Evolutionary conservation across 73 alveolate species (phyloP).

Genomic region (Stentor coeruleus): DNA sequence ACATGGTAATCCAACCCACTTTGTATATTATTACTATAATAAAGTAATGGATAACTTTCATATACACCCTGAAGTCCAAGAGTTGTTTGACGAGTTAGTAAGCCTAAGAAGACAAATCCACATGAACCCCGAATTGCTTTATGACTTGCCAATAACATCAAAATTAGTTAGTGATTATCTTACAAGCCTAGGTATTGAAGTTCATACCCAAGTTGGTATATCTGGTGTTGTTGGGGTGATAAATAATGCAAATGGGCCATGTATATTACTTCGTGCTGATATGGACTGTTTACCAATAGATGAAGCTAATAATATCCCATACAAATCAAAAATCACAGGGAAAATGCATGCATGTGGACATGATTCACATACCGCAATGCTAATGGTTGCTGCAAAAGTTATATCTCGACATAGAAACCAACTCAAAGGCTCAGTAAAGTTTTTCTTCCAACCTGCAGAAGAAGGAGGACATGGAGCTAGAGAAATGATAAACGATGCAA

Average conservation of each 20-base stretch:
- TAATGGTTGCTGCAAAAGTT: slow-evolving; percentile 29
- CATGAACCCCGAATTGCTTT: slow-evolving; percentile 29
- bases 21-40: too few species aligned
- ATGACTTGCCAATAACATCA: slow-evolving; percentile 21
- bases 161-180: slow-evolving; percentile 12
- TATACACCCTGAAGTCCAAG: slow-evolving; percentile 29
- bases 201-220: slow-evolving; percentile 12
- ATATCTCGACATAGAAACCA: slow-evolving; percentile 25
- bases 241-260: slow-evolving; percentile 39
- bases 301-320: slow-evolving; percentile 4
- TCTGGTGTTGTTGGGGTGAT: slow-evolving; percentile 37
- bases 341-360: slow-evolving; percentile 48
- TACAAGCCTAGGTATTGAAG: slow-evolving; percentile 11
- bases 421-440: slow-evolving; percentile 32
- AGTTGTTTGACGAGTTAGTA: slow-evolving; percentile 11
- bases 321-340: slow-evolving; percentile 27
- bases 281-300: slow-evolving; percentile 35
- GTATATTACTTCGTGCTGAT: slow-evolving; percentile 45
- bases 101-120: slow-evolving; percentile 31
- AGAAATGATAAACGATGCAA: slow-evolving; percentile 28
- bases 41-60: slow-evolving; percentile 25
- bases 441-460: slow-evolving; percentile 40
- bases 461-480: slow-evolving; percentile 41
- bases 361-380: slow-evolving; percentile 45
- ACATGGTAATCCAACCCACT: too few species aligned